A percentile compares a stretch with the other conserved stretches of the same genome.
phyloP scores from a whole-genome alignment of 352 stramenopile genomes.

The Phytophthora fragariae region DNA sequence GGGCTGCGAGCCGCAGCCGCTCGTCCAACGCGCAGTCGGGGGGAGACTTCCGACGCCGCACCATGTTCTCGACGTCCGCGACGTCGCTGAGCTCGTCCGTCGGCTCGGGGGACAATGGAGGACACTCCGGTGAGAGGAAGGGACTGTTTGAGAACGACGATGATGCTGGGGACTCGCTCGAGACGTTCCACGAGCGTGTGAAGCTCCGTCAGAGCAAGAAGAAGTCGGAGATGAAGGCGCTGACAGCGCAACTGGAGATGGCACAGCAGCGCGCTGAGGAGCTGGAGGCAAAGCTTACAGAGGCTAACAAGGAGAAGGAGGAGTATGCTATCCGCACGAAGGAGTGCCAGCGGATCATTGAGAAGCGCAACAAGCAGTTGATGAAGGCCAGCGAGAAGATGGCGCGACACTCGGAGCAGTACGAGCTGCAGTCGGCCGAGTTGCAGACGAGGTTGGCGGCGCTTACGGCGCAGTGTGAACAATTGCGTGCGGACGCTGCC shows the following conservation, averaged over 20 bases:
- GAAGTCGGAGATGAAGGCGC: constrained; percentile 63
- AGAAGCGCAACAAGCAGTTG: constrained; percentile 88
- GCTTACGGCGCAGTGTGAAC: constrained; percentile 46
- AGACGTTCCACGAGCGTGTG: constrained; percentile 73
- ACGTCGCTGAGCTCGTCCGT: constrained; percentile 31
- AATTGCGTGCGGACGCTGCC: constrained; percentile 39
- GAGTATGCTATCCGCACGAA: constrained; percentile 77
- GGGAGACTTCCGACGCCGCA: constrained; percentile 40
- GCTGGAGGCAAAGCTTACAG: constrained; percentile 46
- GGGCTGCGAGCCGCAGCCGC: constrained; percentile 23
- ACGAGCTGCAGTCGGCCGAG: constrained; percentile 54
- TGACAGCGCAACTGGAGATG: constrained; percentile 55
- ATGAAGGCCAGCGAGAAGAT: constrained; percentile 85
- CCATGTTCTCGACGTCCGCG: constrained; percentile 49
- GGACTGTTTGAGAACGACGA: constrained; percentile 84
- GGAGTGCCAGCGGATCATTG: constrained; percentile 83
- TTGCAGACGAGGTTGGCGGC: constrained; percentile 51
- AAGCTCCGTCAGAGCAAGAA: constrained; percentile 79
- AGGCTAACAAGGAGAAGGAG: constrained; percentile 59
- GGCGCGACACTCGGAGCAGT: constrained; percentile 69
- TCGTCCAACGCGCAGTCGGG: constrained; percentile 41
- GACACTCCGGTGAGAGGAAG: constrained; percentile 52
- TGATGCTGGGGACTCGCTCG: constrained; percentile 69
- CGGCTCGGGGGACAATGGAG: constrained; percentile 8
- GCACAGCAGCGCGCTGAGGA: constrained; percentile 38